Conservation (phyloP, 495 filamentous ascomycete species). For the Tetracladium setigerum region DNA sequence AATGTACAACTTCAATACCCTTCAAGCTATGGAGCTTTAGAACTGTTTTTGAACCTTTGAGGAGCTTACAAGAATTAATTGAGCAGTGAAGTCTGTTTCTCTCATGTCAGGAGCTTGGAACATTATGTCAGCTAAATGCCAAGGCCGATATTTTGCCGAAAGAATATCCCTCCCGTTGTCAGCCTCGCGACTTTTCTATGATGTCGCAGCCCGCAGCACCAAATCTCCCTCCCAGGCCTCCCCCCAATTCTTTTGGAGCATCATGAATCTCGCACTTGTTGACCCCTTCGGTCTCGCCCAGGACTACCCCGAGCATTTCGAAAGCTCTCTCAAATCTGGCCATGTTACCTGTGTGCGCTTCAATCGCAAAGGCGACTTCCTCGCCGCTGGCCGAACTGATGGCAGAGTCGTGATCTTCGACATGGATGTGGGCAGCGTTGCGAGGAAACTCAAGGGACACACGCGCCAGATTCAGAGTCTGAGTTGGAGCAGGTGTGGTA, state of each 20-base stretch:
- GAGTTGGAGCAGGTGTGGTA: conserved; percentile 87
- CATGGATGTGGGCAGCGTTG: conserved; percentile 91
- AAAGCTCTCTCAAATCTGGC: conserved; percentile 71
- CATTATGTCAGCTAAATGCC: too few species aligned
- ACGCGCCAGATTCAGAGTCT: conserved; percentile 83
- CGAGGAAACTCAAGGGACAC: conserved; percentile 86
- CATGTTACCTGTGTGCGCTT: conserved; percentile 69
- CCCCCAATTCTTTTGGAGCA: neutral
- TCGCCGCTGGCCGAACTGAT: conserved; percentile 89
- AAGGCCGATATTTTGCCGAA: too few species aligned
- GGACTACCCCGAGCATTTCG: conserved; percentile 87
- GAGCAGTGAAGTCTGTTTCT: too few species aligned
- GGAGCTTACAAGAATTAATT: too few species aligned
- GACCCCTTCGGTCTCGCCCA: conserved; percentile 83
- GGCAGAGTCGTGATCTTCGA: conserved; percentile 95
- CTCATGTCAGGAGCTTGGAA: too few species aligned
- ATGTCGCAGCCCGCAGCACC: too few species aligned
- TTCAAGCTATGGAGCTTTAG: too few species aligned
- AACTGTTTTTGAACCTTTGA: too few species aligned
- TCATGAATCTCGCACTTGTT: conserved; percentile 72
- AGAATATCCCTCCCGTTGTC: too few species aligned
- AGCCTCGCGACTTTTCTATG: too few species aligned
- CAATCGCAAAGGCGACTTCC: conserved; percentile 86
- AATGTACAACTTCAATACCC: too few species aligned
- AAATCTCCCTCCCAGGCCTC: too few species aligned